Base-by-base conservation (phyloP, 192 early-diverging fungal species). In the Paraglomus brasilianum region DNA sequence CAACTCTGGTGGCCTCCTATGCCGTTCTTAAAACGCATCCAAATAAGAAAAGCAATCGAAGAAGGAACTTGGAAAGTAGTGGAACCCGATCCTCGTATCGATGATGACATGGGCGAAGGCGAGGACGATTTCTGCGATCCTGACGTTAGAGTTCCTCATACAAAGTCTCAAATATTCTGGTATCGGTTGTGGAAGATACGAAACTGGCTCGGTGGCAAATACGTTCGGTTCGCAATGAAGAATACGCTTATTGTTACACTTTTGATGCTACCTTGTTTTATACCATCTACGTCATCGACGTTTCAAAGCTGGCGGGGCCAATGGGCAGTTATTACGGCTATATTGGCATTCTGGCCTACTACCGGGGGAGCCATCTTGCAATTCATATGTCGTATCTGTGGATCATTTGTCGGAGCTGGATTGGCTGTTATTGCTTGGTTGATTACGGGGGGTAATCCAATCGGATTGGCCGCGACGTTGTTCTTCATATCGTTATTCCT, bases 291-390 rank as follows among this genome's bases (percentile, higher is more conserved):
- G n/a, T 41, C 50, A 45, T 14, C 11, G 17, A 75, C 70, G 74
- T 78, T 75, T 52, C 59, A 50, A 7, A 47, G 17, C 47, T 58
- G 59, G 44, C 44, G 59, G 30, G 77, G 77, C 5, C 71, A 78
- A 60, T 78, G 77, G 77, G 70, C 77, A 8, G 61, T 65, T 7
- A 56, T 78, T 5, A 75, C 70, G 11, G 77, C 74, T 0, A 46
- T 78, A 15, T 58, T 75, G 41, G 75, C 74, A 61, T 75, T 78
- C 62, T 66, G 74, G 24, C 77, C 77, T 8, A 69, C 71, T 10
- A 66, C 72, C 17, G 77, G 77, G 2, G 75, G 77, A 8, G 72
- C 57, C 11, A 52, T 75, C 15, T 75, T 78, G 66, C 74, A 72
- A 72, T 77, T 75, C 9, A 69, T 78, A 57, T 70, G 63, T 40